Conservation (phyloP, 2,329 filamentous ascomycete genomes). For the Chaetomium globosum region DNA sequence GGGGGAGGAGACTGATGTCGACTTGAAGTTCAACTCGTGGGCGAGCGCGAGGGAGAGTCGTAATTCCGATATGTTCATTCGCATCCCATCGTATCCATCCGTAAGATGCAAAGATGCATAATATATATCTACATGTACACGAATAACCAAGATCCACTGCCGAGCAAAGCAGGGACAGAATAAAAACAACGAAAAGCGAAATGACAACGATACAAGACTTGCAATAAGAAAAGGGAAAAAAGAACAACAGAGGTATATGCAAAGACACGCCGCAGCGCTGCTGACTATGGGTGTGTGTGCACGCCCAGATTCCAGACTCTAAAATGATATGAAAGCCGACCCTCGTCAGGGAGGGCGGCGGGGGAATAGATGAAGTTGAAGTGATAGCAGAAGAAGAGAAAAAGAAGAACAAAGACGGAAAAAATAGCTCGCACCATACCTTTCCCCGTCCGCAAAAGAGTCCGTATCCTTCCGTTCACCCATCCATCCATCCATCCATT, state of each 20-base stretch:
- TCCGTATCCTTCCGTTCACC: constrained; percentile 1
- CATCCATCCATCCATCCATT: constrained; percentile 5
- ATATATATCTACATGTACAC: background rate
- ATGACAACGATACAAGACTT: background rate
- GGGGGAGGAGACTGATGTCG: background rate
- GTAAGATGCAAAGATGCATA: background rate
- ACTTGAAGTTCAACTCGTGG: background rate
- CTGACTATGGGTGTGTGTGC: background rate
- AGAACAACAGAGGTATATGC: background rate
- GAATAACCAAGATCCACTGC: background rate
- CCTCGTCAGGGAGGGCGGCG: background rate
- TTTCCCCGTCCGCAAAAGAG: background rate
- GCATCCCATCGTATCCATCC: background rate
- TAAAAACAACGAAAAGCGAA: background rate
- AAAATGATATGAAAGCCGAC: background rate
- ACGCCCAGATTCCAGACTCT: background rate
- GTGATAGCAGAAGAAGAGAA: background rate
- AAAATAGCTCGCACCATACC: background rate
- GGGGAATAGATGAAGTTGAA: background rate
- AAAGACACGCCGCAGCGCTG: background rate
- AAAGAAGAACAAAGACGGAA: background rate
- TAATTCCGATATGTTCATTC: background rate
- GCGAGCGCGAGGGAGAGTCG: background rate
- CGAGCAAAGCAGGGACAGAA: background rate
- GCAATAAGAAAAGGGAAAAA: background rate